Conservation (phyloP, 495 filamentous ascomycete genomes). For the Alectoria sarmentosa region DNA sequence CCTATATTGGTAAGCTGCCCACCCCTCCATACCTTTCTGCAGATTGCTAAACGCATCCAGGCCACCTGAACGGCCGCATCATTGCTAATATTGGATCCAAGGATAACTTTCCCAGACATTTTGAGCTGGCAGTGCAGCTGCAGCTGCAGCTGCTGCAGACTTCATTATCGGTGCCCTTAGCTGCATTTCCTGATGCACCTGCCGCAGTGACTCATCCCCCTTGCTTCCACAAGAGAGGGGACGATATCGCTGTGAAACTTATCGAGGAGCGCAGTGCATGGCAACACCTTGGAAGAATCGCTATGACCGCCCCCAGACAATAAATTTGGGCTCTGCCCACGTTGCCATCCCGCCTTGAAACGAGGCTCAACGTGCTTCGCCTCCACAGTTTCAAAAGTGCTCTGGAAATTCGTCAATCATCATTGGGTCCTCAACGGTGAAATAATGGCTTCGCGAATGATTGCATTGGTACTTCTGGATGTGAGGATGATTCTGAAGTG, state of each 20-base stretch:
- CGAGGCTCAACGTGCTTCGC: neutral
- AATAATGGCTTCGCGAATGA: neutral
- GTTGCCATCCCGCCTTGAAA: neutral
- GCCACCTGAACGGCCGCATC: neutral
- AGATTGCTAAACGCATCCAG: neutral
- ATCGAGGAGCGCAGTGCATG: neutral
- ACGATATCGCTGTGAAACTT: neutral
- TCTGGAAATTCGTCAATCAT: neutral
- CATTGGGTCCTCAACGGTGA: neutral
- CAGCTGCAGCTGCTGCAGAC: neutral
- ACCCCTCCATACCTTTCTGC: neutral
- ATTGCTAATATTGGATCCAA: neutral
- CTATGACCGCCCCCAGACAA: neutral
- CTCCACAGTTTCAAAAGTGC: neutral
- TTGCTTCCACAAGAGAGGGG: neutral
- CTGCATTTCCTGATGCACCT: neutral
- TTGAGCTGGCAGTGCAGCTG: constrained; percentile 7
- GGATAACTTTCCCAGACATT: neutral
- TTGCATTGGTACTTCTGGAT: neutral
- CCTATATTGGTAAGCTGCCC: neutral
- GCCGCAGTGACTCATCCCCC: constrained; percentile 2
- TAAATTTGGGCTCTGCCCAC: neutral
- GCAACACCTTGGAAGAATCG: neutral
- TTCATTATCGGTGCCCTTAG: neutral
- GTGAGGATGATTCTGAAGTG: neutral